A percentile compares a stretch with the other conserved stretches of the same genome.
These are phyloP conservation scores for Aspergillus texensis DNA, from an alignment of 2,329 filamentous ascomycete species.

Conservation along the genomic window DNA sequence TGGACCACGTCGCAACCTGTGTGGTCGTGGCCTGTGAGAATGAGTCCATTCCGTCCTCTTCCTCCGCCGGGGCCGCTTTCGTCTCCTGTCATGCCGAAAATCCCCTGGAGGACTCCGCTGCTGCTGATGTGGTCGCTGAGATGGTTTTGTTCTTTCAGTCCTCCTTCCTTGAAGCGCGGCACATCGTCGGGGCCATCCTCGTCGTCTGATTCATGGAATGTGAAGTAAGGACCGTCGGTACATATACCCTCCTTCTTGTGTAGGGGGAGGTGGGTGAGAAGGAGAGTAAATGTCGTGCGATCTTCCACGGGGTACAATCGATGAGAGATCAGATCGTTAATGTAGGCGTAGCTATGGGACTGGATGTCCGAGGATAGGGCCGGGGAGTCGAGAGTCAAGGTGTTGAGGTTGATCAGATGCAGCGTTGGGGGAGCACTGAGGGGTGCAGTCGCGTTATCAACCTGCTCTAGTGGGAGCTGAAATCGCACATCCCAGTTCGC, in stretches of 20 bases:
- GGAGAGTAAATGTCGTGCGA: conserved; percentile 71
- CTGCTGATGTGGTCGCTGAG: conserved; percentile 70
- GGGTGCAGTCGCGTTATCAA: neutral
- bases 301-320: conserved; percentile 63
- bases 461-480: conserved; percentile 51
- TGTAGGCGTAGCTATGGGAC: conserved; percentile 73
- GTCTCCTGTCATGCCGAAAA: conserved; percentile 76
- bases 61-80: conserved; percentile 61
- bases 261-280: conserved; percentile 90
- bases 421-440: conserved; percentile 58
- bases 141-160: conserved; percentile 85
- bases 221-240: conserved; percentile 80
- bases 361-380: conserved; percentile 69
- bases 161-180: conserved; percentile 41
- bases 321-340: conserved; percentile 61
- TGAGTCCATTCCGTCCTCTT: conserved; percentile 70
- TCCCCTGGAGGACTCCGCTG: conserved; percentile 75
- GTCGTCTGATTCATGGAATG: conserved; percentile 70
- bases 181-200: conserved; percentile 57
- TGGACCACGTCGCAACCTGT: conserved; percentile 91
- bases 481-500: conserved; percentile 89
- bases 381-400: conserved; percentile 90
- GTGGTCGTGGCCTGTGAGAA: conserved; percentile 94
- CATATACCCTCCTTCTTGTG: conserved; percentile 83
- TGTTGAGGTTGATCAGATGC: conserved; percentile 83